Percentiles rank a stretch among this genome's conserved stretches.
These are phyloP conservation scores for Zygosaccharomyces pseudorouxii DNA, from an alignment of 805 yeast genomes.

Conservation along the genomic window DNA sequence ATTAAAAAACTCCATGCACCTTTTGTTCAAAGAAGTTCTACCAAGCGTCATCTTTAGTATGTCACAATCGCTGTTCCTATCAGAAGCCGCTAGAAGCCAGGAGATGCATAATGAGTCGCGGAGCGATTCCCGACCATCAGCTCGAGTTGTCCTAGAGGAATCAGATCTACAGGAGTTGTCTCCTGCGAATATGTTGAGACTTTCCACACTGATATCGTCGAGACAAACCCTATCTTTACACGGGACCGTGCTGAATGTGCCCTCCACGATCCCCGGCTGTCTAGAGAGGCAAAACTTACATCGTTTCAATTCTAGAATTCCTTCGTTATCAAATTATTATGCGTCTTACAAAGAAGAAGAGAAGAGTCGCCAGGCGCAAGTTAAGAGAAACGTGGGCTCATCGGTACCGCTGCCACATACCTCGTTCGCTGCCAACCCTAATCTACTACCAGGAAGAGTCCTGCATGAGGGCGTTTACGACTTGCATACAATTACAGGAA, in stretches of 20 bases:
- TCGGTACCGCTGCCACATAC: conserved; percentile 4
- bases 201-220: conserved; percentile 64
- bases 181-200: conserved; percentile 60
- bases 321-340: conserved; percentile 28
- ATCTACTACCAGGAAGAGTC: conserved; percentile 25
- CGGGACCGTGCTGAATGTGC: conserved; percentile 46
- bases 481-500: conserved; percentile 28
- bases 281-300: conserved; percentile 35
- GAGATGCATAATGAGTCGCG: neutral
- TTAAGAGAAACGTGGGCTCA: conserved; percentile 7
- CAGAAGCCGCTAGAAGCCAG: conserved; percentile 14
- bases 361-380: conserved; percentile 5
- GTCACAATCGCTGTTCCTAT: conserved; percentile 33
- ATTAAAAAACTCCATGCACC: conserved; percentile 33
- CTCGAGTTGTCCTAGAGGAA: conserved; percentile 26
- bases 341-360: conserved; percentile 10
- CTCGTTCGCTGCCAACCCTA: conserved; percentile 12
- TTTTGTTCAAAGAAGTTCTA: conserved; percentile 33
- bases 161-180: conserved; percentile 43
- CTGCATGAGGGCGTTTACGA: conserved; percentile 23
- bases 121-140: conserved; percentile 6
- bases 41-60: conserved; percentile 35
- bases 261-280: conserved; percentile 35
- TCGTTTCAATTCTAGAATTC: conserved; percentile 32
- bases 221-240: conserved; percentile 76